A percentile compares a stretch with the other conserved stretches of the same genome.
Conservation (phyloP, 805 yeast species). For the Metschnikowia kofuensis region DNA sequence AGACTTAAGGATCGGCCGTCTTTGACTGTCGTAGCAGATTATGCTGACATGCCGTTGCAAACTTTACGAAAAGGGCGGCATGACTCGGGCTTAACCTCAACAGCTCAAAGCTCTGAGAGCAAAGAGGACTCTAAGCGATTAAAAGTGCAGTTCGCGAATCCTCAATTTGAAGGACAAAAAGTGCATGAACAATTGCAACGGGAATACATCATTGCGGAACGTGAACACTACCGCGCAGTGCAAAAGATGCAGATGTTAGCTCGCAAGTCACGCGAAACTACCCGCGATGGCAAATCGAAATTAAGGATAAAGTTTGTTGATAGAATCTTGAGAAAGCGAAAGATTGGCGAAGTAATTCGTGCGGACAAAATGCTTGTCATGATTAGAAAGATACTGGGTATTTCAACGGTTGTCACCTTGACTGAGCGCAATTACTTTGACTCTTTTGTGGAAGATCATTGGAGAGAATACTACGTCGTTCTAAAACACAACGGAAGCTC, state of each 20-base stretch:
- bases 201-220: constrained; percentile 16
- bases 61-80: too few relatives aligned
- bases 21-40: too few relatives aligned
- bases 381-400: constrained; percentile 42
- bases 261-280: constrained; percentile 21
- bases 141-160: constrained; percentile 18
- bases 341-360: constrained; percentile 61
- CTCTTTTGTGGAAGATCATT: constrained; percentile 60
- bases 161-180: constrained; percentile 23
- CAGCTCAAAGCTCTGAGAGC: not conserved
- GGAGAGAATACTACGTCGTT: constrained; percentile 78
- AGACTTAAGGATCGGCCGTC: too few relatives aligned
- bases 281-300: constrained; percentile 13
- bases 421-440: constrained; percentile 52
- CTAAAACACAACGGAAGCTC: constrained; percentile 58
- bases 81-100: not conserved
- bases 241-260: constrained; percentile 26
- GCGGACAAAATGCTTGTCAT: constrained; percentile 68
- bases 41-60: too few relatives aligned
- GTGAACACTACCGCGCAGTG: constrained; percentile 15
- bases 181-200: constrained; percentile 3
- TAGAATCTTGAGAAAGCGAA: constrained; percentile 19
- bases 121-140: not conserved
- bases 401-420: constrained; percentile 21
- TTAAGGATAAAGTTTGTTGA: constrained; percentile 20